Conservation (phyloP, 495 filamentous ascomycete species). For the Bombardia bombarda region DNA sequence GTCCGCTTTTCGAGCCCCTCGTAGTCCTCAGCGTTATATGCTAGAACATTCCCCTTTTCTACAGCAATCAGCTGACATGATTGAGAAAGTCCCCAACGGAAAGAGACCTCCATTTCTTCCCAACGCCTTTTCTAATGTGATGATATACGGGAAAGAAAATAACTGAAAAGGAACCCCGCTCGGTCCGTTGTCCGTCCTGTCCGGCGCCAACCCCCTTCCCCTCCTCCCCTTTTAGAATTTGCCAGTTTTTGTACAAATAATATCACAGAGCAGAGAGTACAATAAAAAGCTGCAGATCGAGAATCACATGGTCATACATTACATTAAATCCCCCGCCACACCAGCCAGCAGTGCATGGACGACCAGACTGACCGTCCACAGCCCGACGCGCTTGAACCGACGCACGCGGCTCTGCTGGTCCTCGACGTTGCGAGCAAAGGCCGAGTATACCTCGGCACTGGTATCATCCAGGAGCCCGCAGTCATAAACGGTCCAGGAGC, state of each 20-base stretch:
- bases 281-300: neutral
- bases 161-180: neutral
- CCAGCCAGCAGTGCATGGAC: slow-evolving; percentile 94
- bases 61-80: too few species aligned
- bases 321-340: slow-evolving; percentile 74
- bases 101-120: too few species aligned
- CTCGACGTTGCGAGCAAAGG: slow-evolving; percentile 80
- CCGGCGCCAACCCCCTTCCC: neutral
- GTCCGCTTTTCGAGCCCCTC: too few species aligned
- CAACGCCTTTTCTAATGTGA: too few species aligned
- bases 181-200: neutral
- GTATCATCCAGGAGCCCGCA: slow-evolving; percentile 92
- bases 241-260: neutral
- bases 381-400: slow-evolving; percentile 88
- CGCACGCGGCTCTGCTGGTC: slow-evolving; percentile 78
- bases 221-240: neutral
- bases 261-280: slow-evolving; percentile 1
- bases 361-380: slow-evolving; percentile 87
- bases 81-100: too few species aligned
- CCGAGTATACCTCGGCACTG: slow-evolving; percentile 87
- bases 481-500: slow-evolving; percentile 91
- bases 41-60: too few species aligned
- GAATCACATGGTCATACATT: neutral
- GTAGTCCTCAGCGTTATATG: too few species aligned
- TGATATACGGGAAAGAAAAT: neutral